phyloP scores from a whole-genome alignment of 2,329 filamentous ascomycete species.

The Lasiodiplodia gonubiensis region DNA sequence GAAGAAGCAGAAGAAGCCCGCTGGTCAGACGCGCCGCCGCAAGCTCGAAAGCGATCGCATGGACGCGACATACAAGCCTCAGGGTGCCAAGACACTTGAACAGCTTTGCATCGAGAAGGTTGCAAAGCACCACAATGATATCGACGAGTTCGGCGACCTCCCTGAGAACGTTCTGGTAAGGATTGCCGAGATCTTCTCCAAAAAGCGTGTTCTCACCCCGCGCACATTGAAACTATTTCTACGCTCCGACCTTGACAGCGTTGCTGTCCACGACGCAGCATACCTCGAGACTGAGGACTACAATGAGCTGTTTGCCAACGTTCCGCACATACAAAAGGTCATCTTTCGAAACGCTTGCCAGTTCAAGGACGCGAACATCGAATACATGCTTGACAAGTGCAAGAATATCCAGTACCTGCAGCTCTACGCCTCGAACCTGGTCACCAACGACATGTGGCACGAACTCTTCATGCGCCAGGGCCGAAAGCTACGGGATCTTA shows the following conservation, averaged over 20 bases:
- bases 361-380: conserved; percentile 83
- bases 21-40: conserved; percentile 67
- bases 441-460: conserved; percentile 78
- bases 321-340: conserved; percentile 71
- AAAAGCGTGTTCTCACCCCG: conserved; percentile 63
- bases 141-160: conserved; percentile 69
- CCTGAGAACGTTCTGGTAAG: conserved; percentile 62
- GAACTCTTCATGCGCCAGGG: conserved; percentile 72
- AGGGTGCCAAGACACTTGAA: conserved; percentile 72
- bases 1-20: conserved; percentile 64
- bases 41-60: conserved; percentile 83
- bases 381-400: conserved; percentile 77
- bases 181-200: conserved; percentile 68
- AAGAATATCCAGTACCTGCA: conserved; percentile 74
- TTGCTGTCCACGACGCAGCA: conserved; percentile 67
- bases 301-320: conserved; percentile 77
- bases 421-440: conserved; percentile 82
- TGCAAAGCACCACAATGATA: conserved; percentile 66
- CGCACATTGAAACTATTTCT: conserved; percentile 58
- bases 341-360: conserved; percentile 87
- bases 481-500: conserved; percentile 67
- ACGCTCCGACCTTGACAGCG: conserved; percentile 58
- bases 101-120: conserved; percentile 69
- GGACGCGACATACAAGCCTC: conserved; percentile 68
- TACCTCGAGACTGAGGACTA: conserved; percentile 77